phyloP scores from a whole-genome alignment of 371 early-diverging fungal species.

The Rhizopus sp. region DNA sequence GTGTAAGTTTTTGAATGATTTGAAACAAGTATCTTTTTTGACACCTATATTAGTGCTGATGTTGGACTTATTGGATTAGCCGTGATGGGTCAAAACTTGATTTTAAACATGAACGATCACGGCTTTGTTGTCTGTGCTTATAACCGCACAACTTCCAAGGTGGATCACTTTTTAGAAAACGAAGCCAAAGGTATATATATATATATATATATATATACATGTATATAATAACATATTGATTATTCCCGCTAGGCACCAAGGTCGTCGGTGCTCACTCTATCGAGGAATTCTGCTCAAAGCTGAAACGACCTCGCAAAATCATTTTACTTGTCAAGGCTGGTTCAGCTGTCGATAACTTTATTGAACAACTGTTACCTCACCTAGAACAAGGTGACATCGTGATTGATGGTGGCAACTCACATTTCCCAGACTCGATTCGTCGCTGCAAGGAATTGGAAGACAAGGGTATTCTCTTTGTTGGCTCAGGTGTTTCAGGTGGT shows the following conservation, averaged over 20 bases:
- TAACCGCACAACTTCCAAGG: slow-evolving; percentile 97
- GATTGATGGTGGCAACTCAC: slow-evolving; percentile 99
- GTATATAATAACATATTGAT: too few relatives aligned
- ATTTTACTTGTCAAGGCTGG: slow-evolving; percentile 99
- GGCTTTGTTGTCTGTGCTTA: slow-evolving; percentile 93
- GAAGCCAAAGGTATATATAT: slow-evolving; percentile 82
- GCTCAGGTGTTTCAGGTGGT: slow-evolving; percentile 99
- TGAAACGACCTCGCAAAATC: slow-evolving; percentile 95
- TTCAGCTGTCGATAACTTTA: slow-evolving; percentile 93
- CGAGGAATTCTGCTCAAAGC: slow-evolving; percentile 88
- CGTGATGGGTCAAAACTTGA: slow-evolving; percentile 99
- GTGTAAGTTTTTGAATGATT: not conserved
- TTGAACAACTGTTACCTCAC: slow-evolving; percentile 83
- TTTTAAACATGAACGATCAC: slow-evolving; percentile 98
- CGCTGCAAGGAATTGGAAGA: slow-evolving; percentile 84
- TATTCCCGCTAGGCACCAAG: slow-evolving; percentile 57
- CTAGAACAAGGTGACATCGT: slow-evolving; percentile 94
- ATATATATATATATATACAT: too few relatives aligned
- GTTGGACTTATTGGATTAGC: slow-evolving; percentile 99
- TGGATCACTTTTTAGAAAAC: slow-evolving; percentile 90
- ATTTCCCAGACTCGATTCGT: slow-evolving; percentile 96
- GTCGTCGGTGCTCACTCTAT: slow-evolving; percentile 93
- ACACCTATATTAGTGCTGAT: slow-evolving; percentile 75
- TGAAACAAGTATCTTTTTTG: not conserved
- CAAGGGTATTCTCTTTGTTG: slow-evolving; percentile 94